phyloP scores from a whole-genome alignment of 1,284 basidiomycete genomes.

The Meira miltonrushii region DNA sequence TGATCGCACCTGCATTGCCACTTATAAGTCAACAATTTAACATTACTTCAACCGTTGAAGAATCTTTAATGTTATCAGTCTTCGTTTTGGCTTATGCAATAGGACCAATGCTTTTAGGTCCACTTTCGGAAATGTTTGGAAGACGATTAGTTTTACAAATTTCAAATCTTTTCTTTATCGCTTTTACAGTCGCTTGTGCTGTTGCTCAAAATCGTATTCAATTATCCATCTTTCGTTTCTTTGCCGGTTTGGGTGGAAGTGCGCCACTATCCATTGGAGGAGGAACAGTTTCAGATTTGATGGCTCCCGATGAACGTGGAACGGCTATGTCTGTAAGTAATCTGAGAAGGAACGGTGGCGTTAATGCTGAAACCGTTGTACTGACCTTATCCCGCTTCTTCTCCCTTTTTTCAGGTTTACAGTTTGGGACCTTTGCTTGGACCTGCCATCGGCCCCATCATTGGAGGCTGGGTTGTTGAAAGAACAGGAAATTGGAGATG shows the following conservation, averaged over 20 bases:
- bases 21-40: conserved; percentile 28
- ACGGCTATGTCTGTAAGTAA: conserved; percentile 48
- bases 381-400: too few relatives aligned
- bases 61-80: conserved; percentile 33
- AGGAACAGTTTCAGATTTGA: conserved; percentile 67
- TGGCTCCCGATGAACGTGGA: conserved; percentile 59
- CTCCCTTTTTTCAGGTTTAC: neutral
- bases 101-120: conserved; percentile 48
- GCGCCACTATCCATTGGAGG: conserved; percentile 55
- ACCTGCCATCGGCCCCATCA: conserved; percentile 54
- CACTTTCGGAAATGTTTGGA: conserved; percentile 61
- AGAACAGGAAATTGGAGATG: conserved; percentile 54
- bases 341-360: conserved; percentile 50
- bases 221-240: conserved; percentile 33
- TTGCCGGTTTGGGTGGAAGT: conserved; percentile 47
- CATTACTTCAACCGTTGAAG: conserved; percentile 19
- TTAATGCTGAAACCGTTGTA: neutral
- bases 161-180: conserved; percentile 39
- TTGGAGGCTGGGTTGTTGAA: conserved; percentile 59
- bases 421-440: conserved; percentile 22
- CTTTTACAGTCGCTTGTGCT: conserved; percentile 44
- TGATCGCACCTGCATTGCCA: conserved; percentile 44
- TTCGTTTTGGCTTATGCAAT: conserved; percentile 41
- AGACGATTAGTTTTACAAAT: conserved; percentile 33
- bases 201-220: conserved; percentile 24